Percentiles rank a stretch among this genome's conserved stretches.
Conservation (phyloP, 176 grass and related monocot species). For the Hordeum marinum region DNA sequence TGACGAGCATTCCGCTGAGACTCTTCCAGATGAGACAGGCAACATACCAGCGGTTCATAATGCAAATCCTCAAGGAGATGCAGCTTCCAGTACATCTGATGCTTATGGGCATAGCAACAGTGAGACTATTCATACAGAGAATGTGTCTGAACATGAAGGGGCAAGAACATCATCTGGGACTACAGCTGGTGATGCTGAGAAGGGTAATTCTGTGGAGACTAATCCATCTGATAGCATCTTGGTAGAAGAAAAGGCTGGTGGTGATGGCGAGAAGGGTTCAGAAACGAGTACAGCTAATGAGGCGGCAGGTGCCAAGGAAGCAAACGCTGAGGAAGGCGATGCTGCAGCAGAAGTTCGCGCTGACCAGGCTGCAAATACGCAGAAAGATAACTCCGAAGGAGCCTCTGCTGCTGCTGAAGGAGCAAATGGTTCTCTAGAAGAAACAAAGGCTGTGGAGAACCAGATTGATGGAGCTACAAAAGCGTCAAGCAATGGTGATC, state of each 20-base stretch:
- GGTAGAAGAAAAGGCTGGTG: slow-evolving; percentile 21
- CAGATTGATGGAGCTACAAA: slow-evolving; percentile 23
- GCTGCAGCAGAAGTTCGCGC: slow-evolving; percentile 4
- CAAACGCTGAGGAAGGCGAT: slow-evolving; percentile 9
- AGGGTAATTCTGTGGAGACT: slow-evolving; percentile 13
- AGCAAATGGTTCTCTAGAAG: slow-evolving; percentile 34
- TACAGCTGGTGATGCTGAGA: slow-evolving; percentile 29
- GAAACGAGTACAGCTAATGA: slow-evolving; percentile 7
- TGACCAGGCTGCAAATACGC: slow-evolving; percentile 10
- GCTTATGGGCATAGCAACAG: slow-evolving; percentile 13
- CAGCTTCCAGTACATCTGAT: slow-evolving; percentile 20
- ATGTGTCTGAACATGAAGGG: slow-evolving; percentile 34
- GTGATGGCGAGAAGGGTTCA: slow-evolving; percentile 20
- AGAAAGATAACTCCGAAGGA: slow-evolving; percentile 23
- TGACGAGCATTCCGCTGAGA: slow-evolving; percentile 17
- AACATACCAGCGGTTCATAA: slow-evolving; percentile 32
- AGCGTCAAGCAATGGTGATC: slow-evolving; percentile 23
- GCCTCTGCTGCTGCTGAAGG: slow-evolving; percentile 18
- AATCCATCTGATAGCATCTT: slow-evolving; percentile 3
- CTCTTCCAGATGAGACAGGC: slow-evolving; percentile 50
- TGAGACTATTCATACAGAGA: slow-evolving; percentile 23
- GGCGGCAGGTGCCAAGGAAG: slow-evolving; percentile 4
- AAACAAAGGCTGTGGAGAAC: slow-evolving; percentile 15
- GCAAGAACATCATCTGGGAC: slow-evolving; percentile 8
- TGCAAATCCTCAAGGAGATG: slow-evolving; percentile 20